Base-by-base conservation (phyloP, 2,329 filamentous ascomycete species). In the Proliferodiscus dingleyae region DNA sequence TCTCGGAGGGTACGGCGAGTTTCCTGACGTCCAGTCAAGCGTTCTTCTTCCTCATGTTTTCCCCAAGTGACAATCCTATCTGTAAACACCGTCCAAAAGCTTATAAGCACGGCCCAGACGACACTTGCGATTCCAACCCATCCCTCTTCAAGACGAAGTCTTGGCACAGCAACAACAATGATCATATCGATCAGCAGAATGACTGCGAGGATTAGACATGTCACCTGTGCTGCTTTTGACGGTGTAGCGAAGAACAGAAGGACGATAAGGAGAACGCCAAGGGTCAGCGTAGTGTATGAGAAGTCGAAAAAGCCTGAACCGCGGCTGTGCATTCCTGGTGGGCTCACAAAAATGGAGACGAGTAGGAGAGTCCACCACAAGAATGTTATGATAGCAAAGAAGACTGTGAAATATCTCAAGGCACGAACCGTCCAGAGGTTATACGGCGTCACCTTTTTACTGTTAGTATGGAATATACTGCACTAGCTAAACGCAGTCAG, bases 231-330 rank as follows among this genome's bases (percentile, higher is more conserved):
- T 0, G 86, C 77, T 57, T 83, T 82, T 29, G 89, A 91, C 0
- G 93, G 93, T 1, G 85, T 80, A 16, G 85, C 73, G 65, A 97
- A 97, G 74, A 97, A 98, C 6, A 96, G 66, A 19, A 96, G 75
- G 2, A 82, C 80, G 40, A 89, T 81, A 4, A 89, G 65, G 32
- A 96, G 73, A 42, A 89, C 87, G 9, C 83, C 80, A 22, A 89
- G 69, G 1, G 90, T 83, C 50, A 97, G 66, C 41, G 83, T 89
- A 4, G 88, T 82, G 66, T 87, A 97, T 52, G 83, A 79, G 62
- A 95, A 94, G 47, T 88, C 80, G 64, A 89, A 89, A 76, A 95
- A 98, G 30, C 87, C 88, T n/a, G 89, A 93, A 4, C 93, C 93
- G 42, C 89, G 81, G 8, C 83, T 86, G 63, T 93, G 81, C 64